These are phyloP conservation scores for Umbilicus rupestris DNA, from an alignment of 164 flowering plant genomes.

Conservation along the genomic window DNA sequence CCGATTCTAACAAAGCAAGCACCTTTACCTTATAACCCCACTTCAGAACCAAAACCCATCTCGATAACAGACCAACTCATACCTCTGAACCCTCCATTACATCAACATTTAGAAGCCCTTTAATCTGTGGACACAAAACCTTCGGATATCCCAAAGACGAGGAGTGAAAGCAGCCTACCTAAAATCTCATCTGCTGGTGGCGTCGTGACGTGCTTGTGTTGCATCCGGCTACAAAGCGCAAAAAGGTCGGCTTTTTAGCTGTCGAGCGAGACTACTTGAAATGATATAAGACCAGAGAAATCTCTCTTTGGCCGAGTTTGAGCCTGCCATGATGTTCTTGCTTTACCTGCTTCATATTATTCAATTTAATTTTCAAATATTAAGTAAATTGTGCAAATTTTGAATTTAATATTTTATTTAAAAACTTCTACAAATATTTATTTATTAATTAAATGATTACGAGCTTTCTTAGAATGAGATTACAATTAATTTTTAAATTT, in stretches of 20 bases:
- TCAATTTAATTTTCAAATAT: too few relatives aligned
- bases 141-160: conserved; percentile 5
- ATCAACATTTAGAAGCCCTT: neutral
- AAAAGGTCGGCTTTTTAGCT: neutral
- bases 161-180: neutral
- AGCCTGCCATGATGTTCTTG: neutral
- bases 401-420: too few relatives aligned
- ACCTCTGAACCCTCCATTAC: neutral
- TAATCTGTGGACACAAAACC: neutral
- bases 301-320: neutral
- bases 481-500: too few relatives aligned
- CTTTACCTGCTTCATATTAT: neutral
- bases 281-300: neutral
- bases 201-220: conserved; percentile 1
- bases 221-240: neutral
- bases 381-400: too few relatives aligned
- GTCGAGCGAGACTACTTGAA: neutral
- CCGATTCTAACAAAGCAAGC: neutral
- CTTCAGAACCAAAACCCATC: neutral
- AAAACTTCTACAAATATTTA: too few relatives aligned
- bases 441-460: too few relatives aligned
- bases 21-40: neutral
- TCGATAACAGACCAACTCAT: neutral
- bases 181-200: neutral
- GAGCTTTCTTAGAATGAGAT: too few relatives aligned